Conservation (phyloP, 2,329 filamentous ascomycete species). For the Stachybotrys chartarum region DNA sequence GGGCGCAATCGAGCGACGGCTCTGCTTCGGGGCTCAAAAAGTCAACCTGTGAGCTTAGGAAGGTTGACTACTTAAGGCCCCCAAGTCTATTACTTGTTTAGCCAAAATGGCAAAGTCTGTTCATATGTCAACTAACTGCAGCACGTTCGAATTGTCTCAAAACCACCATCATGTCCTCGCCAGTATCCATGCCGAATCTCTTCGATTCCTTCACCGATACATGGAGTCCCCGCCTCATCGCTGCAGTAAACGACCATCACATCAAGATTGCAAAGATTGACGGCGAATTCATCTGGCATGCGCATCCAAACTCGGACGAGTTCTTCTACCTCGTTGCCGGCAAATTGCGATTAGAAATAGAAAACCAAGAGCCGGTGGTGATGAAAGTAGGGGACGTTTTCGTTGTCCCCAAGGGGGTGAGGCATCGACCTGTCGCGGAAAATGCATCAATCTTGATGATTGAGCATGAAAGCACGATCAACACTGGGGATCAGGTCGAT, state of each 20-base stretch:
- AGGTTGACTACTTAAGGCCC: no score
- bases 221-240: slow-evolving; percentile 24
- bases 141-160: neutral
- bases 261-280: slow-evolving; percentile 32
- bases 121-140: neutral
- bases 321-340: slow-evolving; percentile 31
- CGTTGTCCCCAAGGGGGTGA: slow-evolving; percentile 26
- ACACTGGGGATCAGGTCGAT: slow-evolving; percentile 17
- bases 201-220: slow-evolving; percentile 19
- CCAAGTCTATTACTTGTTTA: neutral
- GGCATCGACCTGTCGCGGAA: slow-evolving; percentile 27
- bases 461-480: slow-evolving; percentile 23
- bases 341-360: slow-evolving; percentile 24
- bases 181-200: slow-evolving; percentile 15
- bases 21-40: no score
- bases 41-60: no score
- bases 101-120: slow-evolving; percentile 10
- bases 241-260: slow-evolving; percentile 27
- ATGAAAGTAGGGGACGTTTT: slow-evolving; percentile 25
- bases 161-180: slow-evolving; percentile 7
- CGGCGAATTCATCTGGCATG: slow-evolving; percentile 32
- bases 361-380: slow-evolving; percentile 16
- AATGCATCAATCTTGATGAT: slow-evolving; percentile 29
- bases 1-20: no score
- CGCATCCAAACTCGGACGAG: slow-evolving; percentile 32